These are phyloP conservation scores for Scytalidium lignicola DNA, from an alignment of 2,329 filamentous ascomycete species.

Conservation along the genomic window DNA sequence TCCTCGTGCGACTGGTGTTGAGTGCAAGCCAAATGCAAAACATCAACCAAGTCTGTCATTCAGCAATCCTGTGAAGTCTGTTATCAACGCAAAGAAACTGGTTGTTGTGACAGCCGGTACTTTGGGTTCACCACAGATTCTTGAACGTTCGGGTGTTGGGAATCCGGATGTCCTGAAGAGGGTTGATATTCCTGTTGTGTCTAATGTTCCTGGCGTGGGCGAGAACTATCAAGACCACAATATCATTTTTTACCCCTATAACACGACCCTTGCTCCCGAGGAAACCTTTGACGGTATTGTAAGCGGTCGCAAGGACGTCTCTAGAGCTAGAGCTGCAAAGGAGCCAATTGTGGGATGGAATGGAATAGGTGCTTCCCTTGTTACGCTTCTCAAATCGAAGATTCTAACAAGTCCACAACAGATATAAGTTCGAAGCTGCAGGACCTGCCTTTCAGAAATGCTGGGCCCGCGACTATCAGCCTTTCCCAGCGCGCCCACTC, in stretches of 20 bases:
- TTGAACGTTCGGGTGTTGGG: slow-evolving; percentile 57
- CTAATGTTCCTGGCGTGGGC: slow-evolving; percentile 44
- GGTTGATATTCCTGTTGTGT: slow-evolving; percentile 40
- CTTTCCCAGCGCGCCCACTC: slow-evolving; percentile 21
- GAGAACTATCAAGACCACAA: slow-evolving; percentile 45
- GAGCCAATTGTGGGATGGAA: slow-evolving; percentile 53
- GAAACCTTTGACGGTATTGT: slow-evolving; percentile 51
- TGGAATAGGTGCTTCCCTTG: slow-evolving; percentile 34
- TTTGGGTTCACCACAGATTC: slow-evolving; percentile 35
- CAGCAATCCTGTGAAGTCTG: slow-evolving; percentile 25
- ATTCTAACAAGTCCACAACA: too few relatives aligned
- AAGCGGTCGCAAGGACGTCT: slow-evolving; percentile 40
- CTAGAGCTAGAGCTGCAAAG: slow-evolving; percentile 39
- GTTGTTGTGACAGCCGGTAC: slow-evolving; percentile 42
- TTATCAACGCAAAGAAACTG: slow-evolving; percentile 47
- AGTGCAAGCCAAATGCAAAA: slow-evolving; percentile 46
- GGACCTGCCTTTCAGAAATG: slow-evolving; percentile 43
- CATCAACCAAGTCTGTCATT: slow-evolving; percentile 31
- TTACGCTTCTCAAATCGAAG: too few relatives aligned
- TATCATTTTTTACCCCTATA: slow-evolving; percentile 48
- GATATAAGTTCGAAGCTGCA: too few relatives aligned
- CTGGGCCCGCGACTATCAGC: slow-evolving; percentile 52
- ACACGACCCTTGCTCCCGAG: slow-evolving; percentile 35
- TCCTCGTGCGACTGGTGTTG: slow-evolving; percentile 53
- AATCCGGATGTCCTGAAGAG: slow-evolving; percentile 35